phyloP scores from a whole-genome alignment of 306 rosid species.

The Sphenostylis stenocarpa region DNA sequence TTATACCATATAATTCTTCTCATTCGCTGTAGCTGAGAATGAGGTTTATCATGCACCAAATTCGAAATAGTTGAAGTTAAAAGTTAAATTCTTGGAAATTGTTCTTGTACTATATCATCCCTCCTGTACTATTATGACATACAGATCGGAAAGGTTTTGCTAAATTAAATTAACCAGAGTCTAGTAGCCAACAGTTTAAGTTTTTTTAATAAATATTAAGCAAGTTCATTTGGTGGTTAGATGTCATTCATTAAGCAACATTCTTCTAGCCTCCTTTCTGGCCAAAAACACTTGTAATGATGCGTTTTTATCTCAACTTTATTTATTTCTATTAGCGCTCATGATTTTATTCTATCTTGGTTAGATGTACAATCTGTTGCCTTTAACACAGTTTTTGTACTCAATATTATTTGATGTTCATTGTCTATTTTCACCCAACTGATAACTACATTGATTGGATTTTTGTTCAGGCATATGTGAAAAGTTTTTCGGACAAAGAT shows the following conservation, averaged over 20 bases:
- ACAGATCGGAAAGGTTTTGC: neutral
- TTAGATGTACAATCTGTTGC: neutral
- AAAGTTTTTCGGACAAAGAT: conserved; percentile 86
- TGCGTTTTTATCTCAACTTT: neutral
- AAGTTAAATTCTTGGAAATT: neutral
- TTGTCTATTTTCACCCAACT: conserved; percentile 14
- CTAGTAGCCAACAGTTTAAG: neutral
- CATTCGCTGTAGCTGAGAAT: neutral
- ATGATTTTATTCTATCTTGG: conserved; percentile 13
- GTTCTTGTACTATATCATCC: neutral
- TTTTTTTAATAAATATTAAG: neutral
- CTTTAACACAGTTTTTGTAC: neutral
- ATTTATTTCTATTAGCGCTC: neutral
- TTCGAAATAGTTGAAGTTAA: neutral
- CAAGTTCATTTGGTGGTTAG: neutral
- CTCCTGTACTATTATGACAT: neutral
- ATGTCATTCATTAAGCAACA: conserved; percentile 1
- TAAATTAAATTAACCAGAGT: neutral
- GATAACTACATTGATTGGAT: conserved; percentile 31
- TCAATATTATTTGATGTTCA: neutral
- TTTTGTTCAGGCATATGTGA: conserved; percentile 68
- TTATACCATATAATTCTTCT: neutral
- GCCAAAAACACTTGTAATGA: neutral
- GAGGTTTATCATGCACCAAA: neutral
- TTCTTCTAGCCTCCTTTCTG: neutral